Conservation (phyloP, 2,329 filamentous ascomycete genomes). For the Hyphodiscus sp. region DNA sequence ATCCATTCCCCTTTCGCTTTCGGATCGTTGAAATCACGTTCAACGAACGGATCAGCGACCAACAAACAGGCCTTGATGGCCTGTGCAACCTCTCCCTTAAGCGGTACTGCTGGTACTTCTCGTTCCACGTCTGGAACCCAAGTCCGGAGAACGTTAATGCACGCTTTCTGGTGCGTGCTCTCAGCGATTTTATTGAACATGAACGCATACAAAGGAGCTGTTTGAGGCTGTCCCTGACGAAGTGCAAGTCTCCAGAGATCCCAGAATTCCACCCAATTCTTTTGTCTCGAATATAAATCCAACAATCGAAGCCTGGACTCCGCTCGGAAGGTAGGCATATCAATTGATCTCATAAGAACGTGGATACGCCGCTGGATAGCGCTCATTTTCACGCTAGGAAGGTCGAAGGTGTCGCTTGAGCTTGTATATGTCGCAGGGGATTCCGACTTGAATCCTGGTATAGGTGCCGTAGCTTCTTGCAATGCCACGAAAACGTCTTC, state of each 20-base stretch:
- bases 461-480: constrained; percentile 17
- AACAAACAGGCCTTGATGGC: constrained; percentile 48
- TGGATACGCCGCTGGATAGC: constrained; percentile 31
- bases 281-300: constrained; percentile 38
- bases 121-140: constrained; percentile 53
- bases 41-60: constrained; percentile 43
- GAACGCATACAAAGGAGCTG: constrained; percentile 46
- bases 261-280: constrained; percentile 54
- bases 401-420: constrained; percentile 17
- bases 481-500: constrained; percentile 25
- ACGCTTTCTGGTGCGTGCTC: constrained; percentile 37
- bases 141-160: constrained; percentile 42
- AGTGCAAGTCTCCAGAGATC: constrained; percentile 51
- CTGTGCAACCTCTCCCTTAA: constrained; percentile 38
- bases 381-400: constrained; percentile 15
- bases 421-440: constrained; percentile 1
- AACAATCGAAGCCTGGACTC: constrained; percentile 37
- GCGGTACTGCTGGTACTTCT: constrained; percentile 45
- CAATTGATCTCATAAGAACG: constrained; percentile 39
- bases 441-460: constrained; percentile 25
- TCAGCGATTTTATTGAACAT: constrained; percentile 45
- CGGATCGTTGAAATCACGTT: constrained; percentile 11
- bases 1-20: constrained; percentile 15
- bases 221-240: constrained; percentile 42
- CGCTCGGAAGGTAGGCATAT: constrained; percentile 37